A percentile compares a stretch with the other conserved stretches of the same genome.
Conservation (phyloP, 1,284 basidiomycete genomes). For the Fomitopsis schrenkii region DNA sequence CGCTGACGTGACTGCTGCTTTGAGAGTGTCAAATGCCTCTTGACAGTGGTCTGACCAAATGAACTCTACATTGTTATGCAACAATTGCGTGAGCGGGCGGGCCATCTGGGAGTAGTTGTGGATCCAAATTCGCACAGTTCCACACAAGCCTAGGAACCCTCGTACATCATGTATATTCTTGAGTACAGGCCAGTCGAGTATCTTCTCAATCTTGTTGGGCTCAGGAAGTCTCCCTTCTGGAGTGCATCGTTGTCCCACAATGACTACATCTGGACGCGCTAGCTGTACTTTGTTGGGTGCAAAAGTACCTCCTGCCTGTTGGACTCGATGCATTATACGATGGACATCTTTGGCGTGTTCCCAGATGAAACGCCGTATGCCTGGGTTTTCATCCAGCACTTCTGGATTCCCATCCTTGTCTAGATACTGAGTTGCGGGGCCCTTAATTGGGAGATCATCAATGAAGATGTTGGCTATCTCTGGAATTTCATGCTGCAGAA, state of each 20-base stretch:
- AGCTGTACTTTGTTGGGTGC: no score
- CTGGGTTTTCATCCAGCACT: not conserved
- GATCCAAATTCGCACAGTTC: slow-evolving; percentile 28
- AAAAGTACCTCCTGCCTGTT: no score
- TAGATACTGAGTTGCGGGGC: slow-evolving; percentile 8
- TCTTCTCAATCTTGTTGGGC: no score
- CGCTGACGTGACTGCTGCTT: not conserved
- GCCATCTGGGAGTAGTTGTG: slow-evolving; percentile 21
- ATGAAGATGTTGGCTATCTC: not conserved
- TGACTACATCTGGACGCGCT: no score
- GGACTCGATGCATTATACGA: slow-evolving; percentile 25
- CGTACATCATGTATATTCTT: slow-evolving; percentile 24
- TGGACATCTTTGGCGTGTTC: slow-evolving; percentile 28
- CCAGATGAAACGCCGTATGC: slow-evolving; percentile 31
- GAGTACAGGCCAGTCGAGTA: no score
- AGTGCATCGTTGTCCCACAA: slow-evolving; percentile 6
- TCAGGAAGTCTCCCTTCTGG: no score
- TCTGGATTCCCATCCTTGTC: not conserved
- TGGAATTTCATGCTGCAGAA: slow-evolving; percentile 30
- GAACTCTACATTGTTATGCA: slow-evolving; percentile 15
- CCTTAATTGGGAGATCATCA: slow-evolving; percentile 2
- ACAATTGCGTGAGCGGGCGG: slow-evolving; percentile 19
- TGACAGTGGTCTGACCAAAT: slow-evolving; percentile 10
- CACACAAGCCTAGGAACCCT: slow-evolving; percentile 19
- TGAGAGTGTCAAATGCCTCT: no score